Evolutionary conservation across 1,284 basidiomycete species (phyloP).

Genomic region (Ustilago cynodontis): DNA sequence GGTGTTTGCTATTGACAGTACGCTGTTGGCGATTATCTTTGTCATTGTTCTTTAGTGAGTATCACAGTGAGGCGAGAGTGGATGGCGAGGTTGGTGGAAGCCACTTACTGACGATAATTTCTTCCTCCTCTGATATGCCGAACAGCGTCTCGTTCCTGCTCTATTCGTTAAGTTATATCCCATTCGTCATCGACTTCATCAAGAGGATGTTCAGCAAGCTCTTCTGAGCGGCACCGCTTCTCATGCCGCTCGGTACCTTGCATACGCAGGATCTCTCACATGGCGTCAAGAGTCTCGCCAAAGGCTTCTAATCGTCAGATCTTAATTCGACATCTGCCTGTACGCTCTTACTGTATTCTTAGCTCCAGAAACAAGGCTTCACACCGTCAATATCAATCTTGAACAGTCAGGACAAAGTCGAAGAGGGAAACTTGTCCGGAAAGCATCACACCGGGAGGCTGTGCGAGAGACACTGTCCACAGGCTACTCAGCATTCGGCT

Average conservation of each 20-base stretch:
- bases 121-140: neutral
- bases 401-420: no score
- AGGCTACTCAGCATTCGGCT: neutral
- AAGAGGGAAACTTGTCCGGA: no score
- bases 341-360: conserved; percentile 4
- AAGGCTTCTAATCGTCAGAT: no score
- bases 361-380: neutral
- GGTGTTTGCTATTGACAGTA: conserved; percentile 57
- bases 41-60: conserved; percentile 63
- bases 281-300: no score
- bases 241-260: no score
- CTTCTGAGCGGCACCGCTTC: conserved; percentile 22
- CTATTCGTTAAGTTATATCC: conserved; percentile 56
- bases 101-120: neutral
- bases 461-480: no score
- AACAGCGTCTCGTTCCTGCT: conserved; percentile 48
- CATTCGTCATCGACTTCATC: conserved; percentile 59
- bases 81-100: conserved; percentile 7
- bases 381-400: no score
- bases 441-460: no score
- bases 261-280: no score
- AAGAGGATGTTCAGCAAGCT: conserved; percentile 57
- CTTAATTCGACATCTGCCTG: neutral
- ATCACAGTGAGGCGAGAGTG: neutral
- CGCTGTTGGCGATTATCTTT: conserved; percentile 59